These are phyloP conservation scores for Zygosaccharomyces sapae DNA, from an alignment of 1,139 yeast species.

Conservation along the genomic window DNA sequence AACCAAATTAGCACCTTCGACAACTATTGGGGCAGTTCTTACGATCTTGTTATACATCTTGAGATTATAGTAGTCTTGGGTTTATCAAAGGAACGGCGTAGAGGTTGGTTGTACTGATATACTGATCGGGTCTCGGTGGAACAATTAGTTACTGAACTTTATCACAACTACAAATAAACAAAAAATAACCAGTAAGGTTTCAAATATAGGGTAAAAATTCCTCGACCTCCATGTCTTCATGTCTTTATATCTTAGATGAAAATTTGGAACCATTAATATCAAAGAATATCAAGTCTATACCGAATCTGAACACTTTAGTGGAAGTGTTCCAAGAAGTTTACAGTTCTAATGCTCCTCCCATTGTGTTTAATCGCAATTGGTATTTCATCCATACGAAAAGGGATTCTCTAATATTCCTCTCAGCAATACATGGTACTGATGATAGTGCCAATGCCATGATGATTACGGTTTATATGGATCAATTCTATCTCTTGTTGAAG, in stretches of 20 bases:
- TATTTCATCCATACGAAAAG: conserved; percentile 55
- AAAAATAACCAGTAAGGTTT: background rate
- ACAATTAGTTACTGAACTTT: background rate
- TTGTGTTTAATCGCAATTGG: conserved; percentile 47
- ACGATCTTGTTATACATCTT: conserved; percentile 35
- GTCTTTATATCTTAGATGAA: conserved; percentile 57
- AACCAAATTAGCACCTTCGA: conserved; percentile 13
- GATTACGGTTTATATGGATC: conserved; percentile 53
- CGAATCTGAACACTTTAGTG: conserved; percentile 19
- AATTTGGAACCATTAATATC: conserved; percentile 55
- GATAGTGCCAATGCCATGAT: conserved; percentile 56
- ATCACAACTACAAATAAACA: background rate
- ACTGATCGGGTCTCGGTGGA: conserved; percentile 1
- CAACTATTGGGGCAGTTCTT: conserved; percentile 25
- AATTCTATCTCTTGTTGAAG: conserved; percentile 53
- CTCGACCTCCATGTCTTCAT: conserved; percentile 26
- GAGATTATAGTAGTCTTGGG: too few relatives aligned
- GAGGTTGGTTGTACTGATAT: background rate
- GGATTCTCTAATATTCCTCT: conserved; percentile 53
- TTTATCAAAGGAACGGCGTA: too few relatives aligned
- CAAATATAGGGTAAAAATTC: background rate
- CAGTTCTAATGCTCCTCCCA: conserved; percentile 38
- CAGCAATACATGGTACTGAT: conserved; percentile 37
- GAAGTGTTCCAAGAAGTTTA: conserved; percentile 16
- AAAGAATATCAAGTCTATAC: conserved; percentile 46